Conservation (phyloP, 495 filamentous ascomycete species). For the Clavariopsis aquatica region DNA sequence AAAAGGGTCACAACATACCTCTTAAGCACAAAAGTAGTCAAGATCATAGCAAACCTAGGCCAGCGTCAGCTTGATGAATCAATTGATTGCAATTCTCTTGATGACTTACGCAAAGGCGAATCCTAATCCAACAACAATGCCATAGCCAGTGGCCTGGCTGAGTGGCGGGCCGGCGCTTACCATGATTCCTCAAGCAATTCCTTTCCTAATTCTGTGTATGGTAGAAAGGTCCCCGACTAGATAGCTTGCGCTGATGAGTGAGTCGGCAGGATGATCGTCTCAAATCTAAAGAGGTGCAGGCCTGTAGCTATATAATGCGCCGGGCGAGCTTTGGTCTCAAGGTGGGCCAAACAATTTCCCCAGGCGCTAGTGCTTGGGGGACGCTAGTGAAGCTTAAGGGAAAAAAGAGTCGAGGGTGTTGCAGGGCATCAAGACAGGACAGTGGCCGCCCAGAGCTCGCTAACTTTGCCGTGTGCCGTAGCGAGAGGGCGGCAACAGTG, state of each 20-base stretch:
- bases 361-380: slow-evolving; percentile 15
- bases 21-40: slow-evolving; percentile 47
- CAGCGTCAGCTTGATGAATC: slow-evolving; percentile 9
- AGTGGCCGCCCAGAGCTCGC: slow-evolving; percentile 1
- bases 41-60: slow-evolving; percentile 41
- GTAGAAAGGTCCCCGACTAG: slow-evolving; percentile 7
- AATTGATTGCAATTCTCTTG: not conserved
- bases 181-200: slow-evolving; percentile 1
- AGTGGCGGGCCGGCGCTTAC: slow-evolving; percentile 24
- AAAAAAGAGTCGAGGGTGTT: slow-evolving; percentile 9
- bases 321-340: slow-evolving; percentile 12
- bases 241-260: not conserved
- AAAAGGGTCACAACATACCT: slow-evolving; percentile 25
- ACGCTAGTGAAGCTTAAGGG: not conserved
- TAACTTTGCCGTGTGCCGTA: slow-evolving; percentile 18
- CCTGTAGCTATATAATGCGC: slow-evolving; percentile 22
- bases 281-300: not conserved
- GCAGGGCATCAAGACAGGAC: not conserved
- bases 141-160: slow-evolving; percentile 41
- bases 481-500: slow-evolving; percentile 18
- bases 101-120: slow-evolving; percentile 44
- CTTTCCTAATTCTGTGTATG: not conserved
- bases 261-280: not conserved
- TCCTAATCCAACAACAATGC: slow-evolving; percentile 44
- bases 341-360: not conserved